A percentile compares a stretch with the other conserved stretches of the same genome.
phyloP scores from a whole-genome alignment of 1,139 yeast species.

The Candida sp. region DNA sequence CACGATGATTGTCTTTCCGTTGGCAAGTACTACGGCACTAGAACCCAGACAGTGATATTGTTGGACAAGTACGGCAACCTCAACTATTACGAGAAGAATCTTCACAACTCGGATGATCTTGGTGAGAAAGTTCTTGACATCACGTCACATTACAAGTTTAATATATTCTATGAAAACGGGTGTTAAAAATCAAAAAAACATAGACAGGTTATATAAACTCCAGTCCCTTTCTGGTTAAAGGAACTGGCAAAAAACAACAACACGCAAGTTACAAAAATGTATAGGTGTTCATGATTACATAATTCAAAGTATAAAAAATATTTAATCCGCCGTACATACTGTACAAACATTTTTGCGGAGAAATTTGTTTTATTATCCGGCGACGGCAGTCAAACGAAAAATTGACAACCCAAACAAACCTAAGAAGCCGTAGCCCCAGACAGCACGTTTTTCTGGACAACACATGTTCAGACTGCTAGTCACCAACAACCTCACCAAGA shows the following conservation, averaged over 20 bases:
- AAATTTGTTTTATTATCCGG: too few species aligned
- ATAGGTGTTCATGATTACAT: background rate
- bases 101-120: constrained; percentile 31
- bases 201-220: background rate
- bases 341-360: too few species aligned
- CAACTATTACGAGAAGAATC: constrained; percentile 42
- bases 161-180: constrained; percentile 9
- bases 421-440: too few species aligned
- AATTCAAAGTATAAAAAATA: too few species aligned
- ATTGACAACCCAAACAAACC: too few species aligned
- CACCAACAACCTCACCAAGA: background rate
- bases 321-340: too few species aligned
- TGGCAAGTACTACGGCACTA: constrained; percentile 79
- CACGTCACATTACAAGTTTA: constrained; percentile 15
- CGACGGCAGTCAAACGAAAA: too few species aligned
- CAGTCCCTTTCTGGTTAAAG: too few species aligned
- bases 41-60: constrained; percentile 84
- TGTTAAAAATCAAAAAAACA: background rate
- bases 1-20: constrained; percentile 13
- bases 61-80: constrained; percentile 52
- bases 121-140: constrained; percentile 8
- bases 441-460: too few species aligned
- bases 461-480: background rate
- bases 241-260: background rate
- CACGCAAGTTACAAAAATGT: background rate